These are phyloP conservation scores for Plasmodium yoelii DNA, from an alignment of 169 alveolate genomes.

Conservation along the genomic window DNA sequence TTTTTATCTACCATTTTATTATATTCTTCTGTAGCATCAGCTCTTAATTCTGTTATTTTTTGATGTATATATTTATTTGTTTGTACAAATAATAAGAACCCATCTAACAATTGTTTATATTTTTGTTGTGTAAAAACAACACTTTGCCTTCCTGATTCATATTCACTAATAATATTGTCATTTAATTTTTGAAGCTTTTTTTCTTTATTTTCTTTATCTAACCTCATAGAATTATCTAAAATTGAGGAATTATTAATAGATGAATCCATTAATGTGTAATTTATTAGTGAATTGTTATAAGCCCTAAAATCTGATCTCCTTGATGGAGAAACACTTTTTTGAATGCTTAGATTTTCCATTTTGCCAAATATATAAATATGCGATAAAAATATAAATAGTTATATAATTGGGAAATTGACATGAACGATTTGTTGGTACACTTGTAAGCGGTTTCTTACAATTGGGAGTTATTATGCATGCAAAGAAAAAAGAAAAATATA, in stretches of 20 bases:
- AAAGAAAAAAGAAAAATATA: too few species aligned
- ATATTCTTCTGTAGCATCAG: constrained; percentile 66
- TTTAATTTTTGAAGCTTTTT: constrained; percentile 46
- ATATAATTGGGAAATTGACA: too few species aligned
- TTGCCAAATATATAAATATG: neutral
- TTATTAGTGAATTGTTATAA: constrained; percentile 23
- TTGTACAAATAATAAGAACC: constrained; percentile 51
- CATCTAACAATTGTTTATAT: constrained; percentile 64
- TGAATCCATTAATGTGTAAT: constrained; percentile 67
- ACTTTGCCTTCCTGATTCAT: constrained; percentile 73
- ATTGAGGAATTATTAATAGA: constrained; percentile 60
- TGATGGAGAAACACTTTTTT: constrained; percentile 41
- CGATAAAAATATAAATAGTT: too few species aligned
- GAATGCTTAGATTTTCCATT: constrained; percentile 51
- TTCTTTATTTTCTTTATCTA: constrained; percentile 54
- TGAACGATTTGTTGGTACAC: too few species aligned
- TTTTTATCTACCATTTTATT: constrained; percentile 66
- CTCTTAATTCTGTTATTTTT: constrained; percentile 53
- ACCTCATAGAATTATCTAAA: constrained; percentile 50
- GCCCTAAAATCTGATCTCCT: constrained; percentile 54
- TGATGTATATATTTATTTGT: constrained; percentile 66
- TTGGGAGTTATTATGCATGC: too few species aligned
- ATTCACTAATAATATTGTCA: constrained; percentile 59
- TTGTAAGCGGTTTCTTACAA: too few species aligned
- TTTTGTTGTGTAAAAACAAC: constrained; percentile 73